phyloP scores from a whole-genome alignment of 768 basidiomycete species.

The Russula compacta region DNA sequence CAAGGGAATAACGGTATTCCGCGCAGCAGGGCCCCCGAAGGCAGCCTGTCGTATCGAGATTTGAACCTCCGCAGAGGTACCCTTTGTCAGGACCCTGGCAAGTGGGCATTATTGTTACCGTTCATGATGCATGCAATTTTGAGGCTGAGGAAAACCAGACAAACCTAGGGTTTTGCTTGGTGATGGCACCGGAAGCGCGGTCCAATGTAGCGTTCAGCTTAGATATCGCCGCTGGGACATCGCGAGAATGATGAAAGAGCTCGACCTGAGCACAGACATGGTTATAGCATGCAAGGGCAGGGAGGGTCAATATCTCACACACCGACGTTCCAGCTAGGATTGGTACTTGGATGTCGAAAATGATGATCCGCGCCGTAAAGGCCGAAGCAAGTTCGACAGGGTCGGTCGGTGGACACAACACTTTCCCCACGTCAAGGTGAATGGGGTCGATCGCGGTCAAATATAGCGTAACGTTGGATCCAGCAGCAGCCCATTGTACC shows the following conservation, averaged over 20 bases:
- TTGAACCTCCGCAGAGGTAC: slow-evolving; percentile 76
- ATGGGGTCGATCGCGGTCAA: slow-evolving; percentile 78
- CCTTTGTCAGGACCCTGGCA: slow-evolving; percentile 68
- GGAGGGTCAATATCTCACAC: slow-evolving; percentile 19
- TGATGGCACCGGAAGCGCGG: slow-evolving; percentile 59
- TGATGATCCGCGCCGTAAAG: slow-evolving; percentile 83
- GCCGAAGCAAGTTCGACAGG: slow-evolving; percentile 65
- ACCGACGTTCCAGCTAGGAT: slow-evolving; percentile 84
- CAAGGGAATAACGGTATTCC: slow-evolving; percentile 61
- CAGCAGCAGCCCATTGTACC: slow-evolving; percentile 83
- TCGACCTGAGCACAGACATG: slow-evolving; percentile 46
- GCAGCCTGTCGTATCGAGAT: slow-evolving; percentile 58
- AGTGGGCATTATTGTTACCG: not conserved
- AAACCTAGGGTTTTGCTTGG: slow-evolving; percentile 77
- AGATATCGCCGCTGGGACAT: slow-evolving; percentile 82
- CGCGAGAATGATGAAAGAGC: slow-evolving; percentile 88
- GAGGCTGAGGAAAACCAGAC: slow-evolving; percentile 19
- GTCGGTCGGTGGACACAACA: slow-evolving; percentile 69
- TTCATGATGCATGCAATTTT: not conserved
- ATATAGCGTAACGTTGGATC: slow-evolving; percentile 80
- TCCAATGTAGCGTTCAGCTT: slow-evolving; percentile 77
- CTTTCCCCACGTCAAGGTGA: slow-evolving; percentile 78
- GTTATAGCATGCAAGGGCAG: not conserved
- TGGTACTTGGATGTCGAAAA: slow-evolving; percentile 88
- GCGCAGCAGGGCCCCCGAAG: slow-evolving; percentile 37